A percentile compares a stretch with the other conserved stretches of the same genome.
Conservation (phyloP, 2,329 filamentous ascomycete species). For the Penicillium sp. region DNA sequence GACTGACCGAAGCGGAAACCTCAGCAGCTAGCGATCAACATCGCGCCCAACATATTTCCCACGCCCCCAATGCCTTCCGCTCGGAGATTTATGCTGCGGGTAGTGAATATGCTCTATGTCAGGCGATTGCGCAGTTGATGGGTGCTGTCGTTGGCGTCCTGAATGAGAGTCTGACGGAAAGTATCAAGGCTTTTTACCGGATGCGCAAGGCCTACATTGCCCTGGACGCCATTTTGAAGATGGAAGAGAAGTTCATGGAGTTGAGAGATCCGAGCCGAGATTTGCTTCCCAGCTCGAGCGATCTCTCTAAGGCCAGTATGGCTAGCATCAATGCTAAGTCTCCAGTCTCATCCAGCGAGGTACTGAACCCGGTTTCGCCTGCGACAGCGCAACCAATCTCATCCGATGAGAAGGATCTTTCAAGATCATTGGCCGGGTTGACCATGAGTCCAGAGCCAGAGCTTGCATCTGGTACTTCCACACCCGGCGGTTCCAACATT, state of each 20-base stretch:
- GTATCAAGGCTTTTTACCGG: conserved; percentile 89
- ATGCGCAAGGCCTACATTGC: conserved; percentile 85
- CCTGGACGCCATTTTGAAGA: conserved; percentile 75
- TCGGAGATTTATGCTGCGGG: conserved; percentile 77
- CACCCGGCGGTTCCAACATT: conserved; percentile 32
- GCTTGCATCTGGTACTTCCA: conserved; percentile 28
- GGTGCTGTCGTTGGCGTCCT: conserved; percentile 83
- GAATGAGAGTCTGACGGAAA: conserved; percentile 91
- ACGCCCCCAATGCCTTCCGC: conserved; percentile 55
- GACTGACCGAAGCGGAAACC: conserved; percentile 74
- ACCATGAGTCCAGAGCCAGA: conserved; percentile 24
- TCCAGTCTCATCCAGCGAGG: conserved; percentile 17
- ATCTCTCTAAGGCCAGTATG: conserved; percentile 18
- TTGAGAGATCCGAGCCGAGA: conserved; percentile 30
- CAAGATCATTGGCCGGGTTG: conserved; percentile 30
- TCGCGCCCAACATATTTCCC: conserved; percentile 68
- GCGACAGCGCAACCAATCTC: conserved; percentile 17
- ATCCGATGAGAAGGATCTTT: conserved; percentile 24
- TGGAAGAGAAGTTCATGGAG: conserved; percentile 66
- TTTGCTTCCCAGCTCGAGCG: conserved; percentile 19
- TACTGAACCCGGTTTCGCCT: conserved; percentile 24
- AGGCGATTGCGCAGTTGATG: conserved; percentile 87
- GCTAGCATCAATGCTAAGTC: conserved; percentile 13
- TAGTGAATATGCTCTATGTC: conserved; percentile 81
- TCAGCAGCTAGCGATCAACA: conserved; percentile 76